A percentile compares a stretch with the other conserved stretches of the same genome.
phyloP scores from a whole-genome alignment of 495 filamentous ascomycete species.

The Patellaria atrata region DNA sequence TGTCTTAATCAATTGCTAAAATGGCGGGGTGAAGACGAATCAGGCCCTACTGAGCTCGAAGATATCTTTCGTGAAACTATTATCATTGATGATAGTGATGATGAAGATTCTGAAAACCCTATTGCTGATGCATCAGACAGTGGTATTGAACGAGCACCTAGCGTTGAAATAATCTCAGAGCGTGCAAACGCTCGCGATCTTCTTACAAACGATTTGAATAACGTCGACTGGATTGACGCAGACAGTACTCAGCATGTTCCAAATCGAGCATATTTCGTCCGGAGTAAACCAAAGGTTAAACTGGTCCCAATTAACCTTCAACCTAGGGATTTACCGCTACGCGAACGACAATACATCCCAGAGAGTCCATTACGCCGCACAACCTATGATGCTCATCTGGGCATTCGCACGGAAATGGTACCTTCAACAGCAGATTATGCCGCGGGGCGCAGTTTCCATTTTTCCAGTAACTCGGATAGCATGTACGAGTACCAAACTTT shows the following conservation, averaged over 20 bases:
- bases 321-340: too few relatives aligned
- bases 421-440: too few relatives aligned
- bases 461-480: too few relatives aligned
- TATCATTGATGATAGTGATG: conserved; percentile 69
- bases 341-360: too few relatives aligned
- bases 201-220: conserved; percentile 1
- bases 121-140: neutral
- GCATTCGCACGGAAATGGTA: too few relatives aligned
- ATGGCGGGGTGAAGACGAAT: conserved; percentile 81
- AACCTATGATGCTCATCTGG: too few relatives aligned
- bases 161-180: conserved; percentile 9
- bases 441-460: too few relatives aligned
- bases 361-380: too few relatives aligned
- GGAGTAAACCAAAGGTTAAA: too few relatives aligned
- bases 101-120: conserved; percentile 41
- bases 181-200: conserved; percentile 5
- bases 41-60: conserved; percentile 56
- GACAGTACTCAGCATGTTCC: neutral
- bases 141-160: neutral
- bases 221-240: conserved; percentile 4
- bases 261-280: conserved; percentile 3
- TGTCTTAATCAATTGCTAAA: conserved; percentile 61
- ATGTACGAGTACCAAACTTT: too few relatives aligned
- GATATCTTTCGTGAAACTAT: conserved; percentile 72
- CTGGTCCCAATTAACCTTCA: too few relatives aligned